Evolutionary conservation across 2,329 filamentous ascomycete species (phyloP), one percentile per base, ranked within the genome.

Genomic region (Rasamsonia emersonii): DNA sequence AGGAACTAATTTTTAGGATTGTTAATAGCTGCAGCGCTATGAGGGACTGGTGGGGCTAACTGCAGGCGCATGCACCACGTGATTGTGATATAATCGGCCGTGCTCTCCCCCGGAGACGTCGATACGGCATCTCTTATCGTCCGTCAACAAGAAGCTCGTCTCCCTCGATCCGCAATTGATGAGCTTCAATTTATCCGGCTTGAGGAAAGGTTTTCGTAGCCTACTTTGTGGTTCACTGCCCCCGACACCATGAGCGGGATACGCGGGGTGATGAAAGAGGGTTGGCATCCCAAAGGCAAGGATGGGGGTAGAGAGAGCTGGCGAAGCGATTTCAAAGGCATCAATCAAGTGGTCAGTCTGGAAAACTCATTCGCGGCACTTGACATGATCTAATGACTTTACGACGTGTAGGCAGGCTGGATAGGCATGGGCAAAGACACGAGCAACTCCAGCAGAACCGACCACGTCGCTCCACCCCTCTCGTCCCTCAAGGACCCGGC

Each of bases 401-500:
- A n/a, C 52, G 28, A 24, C 48, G 27, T 53, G 23, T 42, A 77
- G 73, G 69, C 70, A 40, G 71, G 70, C 44, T 73, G 68, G 69
- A 64, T 77, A 51, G 71, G 75, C 28, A 68, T 73, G 53, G 62
- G 70, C 34, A 65, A 71, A 39, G 57, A 66, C 35, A 43, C 56
- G 10, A 53, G 59, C 24, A 49, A 51, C 35, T 49, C 59, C 21
- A 60, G 72, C 18, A 48, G 54, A 24, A 43, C 54, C 19, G 64
- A 70, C 15, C 75, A 76, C 41, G 61, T 70, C 32, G 70, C 73
- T 5, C 67, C 69, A 10, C 86, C 86, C 2, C 62, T 93, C 25
- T 68, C 76, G 6, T 68, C 75, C 3, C 69, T 94, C 18, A 78
- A 76, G 52, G 86, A 94, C 51, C 86, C 85, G 1, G 57, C 74